Evolutionary conservation across 306 rosid genomes (phyloP).

Genomic region (Sophora flavescens): DNA sequence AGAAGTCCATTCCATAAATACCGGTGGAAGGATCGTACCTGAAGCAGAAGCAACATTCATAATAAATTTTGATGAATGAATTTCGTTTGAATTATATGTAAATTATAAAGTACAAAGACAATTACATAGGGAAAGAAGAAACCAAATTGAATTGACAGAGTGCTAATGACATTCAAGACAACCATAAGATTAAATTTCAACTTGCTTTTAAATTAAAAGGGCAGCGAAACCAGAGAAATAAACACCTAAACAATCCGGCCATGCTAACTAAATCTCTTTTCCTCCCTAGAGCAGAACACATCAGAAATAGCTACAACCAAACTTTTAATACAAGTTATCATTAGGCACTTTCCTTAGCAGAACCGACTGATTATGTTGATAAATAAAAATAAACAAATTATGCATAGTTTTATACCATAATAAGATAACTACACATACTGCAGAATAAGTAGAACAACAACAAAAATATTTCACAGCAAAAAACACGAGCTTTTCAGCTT

Average conservation of each 20-base stretch:
- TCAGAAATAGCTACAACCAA: background rate
- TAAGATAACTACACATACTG: background rate
- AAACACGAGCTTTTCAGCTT: slow-evolving; percentile 33
- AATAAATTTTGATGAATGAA: background rate
- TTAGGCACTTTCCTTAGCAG: background rate
- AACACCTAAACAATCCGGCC: background rate
- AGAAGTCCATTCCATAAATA: slow-evolving; percentile 93
- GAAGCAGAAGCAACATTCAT: background rate
- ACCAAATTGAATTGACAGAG: background rate
- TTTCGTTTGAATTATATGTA: background rate
- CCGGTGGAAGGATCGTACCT: slow-evolving; percentile 95
- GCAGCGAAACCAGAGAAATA: too few relatives aligned
- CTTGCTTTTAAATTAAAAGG: background rate
- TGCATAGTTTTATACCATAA: background rate
- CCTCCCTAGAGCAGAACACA: background rate
- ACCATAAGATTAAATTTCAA: background rate
- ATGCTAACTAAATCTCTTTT: background rate
- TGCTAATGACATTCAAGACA: background rate
- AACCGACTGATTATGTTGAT: background rate
- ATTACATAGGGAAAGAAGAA: background rate
- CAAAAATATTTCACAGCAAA: background rate
- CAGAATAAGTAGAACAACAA: background rate
- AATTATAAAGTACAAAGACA: background rate
- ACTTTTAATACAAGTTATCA: background rate
- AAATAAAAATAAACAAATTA: background rate